These are phyloP conservation scores for Durusdinium trenchii DNA, from an alignment of 73 alveolate species.

Conservation along the genomic window DNA sequence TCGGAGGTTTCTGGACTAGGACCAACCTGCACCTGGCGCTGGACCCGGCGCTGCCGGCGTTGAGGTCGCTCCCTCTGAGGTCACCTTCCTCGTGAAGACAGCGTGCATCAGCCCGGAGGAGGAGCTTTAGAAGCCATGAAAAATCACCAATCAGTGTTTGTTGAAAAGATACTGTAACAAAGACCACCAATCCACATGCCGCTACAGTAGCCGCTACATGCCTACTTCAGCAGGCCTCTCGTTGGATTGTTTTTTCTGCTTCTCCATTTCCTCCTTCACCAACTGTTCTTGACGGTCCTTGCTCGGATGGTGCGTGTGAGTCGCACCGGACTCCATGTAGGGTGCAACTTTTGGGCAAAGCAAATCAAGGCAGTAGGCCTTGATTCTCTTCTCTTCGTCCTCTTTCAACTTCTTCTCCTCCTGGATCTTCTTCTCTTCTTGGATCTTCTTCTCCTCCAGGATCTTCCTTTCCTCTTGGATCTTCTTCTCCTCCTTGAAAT, in stretches of 20 bases:
- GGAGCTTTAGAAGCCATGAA: neutral
- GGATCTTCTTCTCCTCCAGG: slow-evolving; percentile 54
- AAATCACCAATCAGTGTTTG: neutral
- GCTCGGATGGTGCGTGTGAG: too few relatives aligned
- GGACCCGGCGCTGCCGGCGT: neutral
- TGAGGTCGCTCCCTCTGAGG: slow-evolving; percentile 14
- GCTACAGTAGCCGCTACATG: neutral
- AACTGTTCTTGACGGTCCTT: too few relatives aligned
- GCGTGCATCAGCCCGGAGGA: too few relatives aligned
- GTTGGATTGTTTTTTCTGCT: slow-evolving; percentile 27
- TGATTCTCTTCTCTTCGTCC: slow-evolving; percentile 19
- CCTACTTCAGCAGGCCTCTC: slow-evolving; percentile 7
- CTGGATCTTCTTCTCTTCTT: slow-evolving; percentile 28
- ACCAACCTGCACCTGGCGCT: neutral
- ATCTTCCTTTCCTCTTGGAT: slow-evolving; percentile 49
- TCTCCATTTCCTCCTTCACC: slow-evolving; percentile 39
- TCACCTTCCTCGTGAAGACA: neutral
- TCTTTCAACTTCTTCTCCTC: slow-evolving; percentile 75
- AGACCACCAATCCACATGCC: neutral
- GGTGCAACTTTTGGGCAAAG: too few relatives aligned
- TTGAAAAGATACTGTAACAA: neutral
- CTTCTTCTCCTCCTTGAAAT: slow-evolving; percentile 28
- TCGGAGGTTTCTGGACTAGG: too few relatives aligned
- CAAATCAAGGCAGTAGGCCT: neutral
- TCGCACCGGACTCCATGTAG: too few relatives aligned